Percentiles rank a stretch among this genome's conserved stretches.
These are phyloP conservation scores for Trapa bicornis DNA, from an alignment of 345 rosid species.

Conservation along the genomic window DNA sequence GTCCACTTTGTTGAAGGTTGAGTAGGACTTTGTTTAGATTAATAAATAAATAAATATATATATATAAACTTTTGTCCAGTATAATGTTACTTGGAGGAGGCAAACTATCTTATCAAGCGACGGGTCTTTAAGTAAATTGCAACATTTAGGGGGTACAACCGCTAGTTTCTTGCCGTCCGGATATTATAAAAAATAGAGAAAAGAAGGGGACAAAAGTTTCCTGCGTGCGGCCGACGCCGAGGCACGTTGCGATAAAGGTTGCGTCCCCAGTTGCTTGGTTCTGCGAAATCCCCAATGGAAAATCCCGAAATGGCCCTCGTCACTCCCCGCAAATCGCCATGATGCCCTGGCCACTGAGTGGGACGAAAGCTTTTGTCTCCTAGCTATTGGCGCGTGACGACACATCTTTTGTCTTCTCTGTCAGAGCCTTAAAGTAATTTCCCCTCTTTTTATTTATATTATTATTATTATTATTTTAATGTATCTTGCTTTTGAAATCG, in stretches of 20 bases:
- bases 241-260: constrained; percentile 80
- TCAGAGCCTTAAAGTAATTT: background rate
- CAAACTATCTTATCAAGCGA: background rate
- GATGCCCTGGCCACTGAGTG: background rate
- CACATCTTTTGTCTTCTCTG: background rate
- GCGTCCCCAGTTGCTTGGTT: constrained; percentile 5
- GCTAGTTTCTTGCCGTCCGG: background rate
- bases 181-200: background rate
- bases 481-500: background rate
- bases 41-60: no score
- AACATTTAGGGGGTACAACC: background rate
- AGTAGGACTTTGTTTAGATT: no score
- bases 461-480: background rate
- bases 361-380: constrained; percentile 5
- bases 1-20: no score
- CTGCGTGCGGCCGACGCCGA: constrained; percentile 91
- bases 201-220: constrained; percentile 33
- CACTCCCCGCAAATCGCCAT: constrained; percentile 1
- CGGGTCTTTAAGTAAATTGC: background rate
- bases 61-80: no score
- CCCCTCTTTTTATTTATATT: background rate
- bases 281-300: background rate
- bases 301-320: constrained; percentile 5
- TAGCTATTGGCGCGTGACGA: constrained; percentile 10
- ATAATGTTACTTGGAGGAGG: no score